Base-by-base conservation (phyloP, 2,329 filamentous ascomycete species). In the Pseudogymnoascus sp. region DNA sequence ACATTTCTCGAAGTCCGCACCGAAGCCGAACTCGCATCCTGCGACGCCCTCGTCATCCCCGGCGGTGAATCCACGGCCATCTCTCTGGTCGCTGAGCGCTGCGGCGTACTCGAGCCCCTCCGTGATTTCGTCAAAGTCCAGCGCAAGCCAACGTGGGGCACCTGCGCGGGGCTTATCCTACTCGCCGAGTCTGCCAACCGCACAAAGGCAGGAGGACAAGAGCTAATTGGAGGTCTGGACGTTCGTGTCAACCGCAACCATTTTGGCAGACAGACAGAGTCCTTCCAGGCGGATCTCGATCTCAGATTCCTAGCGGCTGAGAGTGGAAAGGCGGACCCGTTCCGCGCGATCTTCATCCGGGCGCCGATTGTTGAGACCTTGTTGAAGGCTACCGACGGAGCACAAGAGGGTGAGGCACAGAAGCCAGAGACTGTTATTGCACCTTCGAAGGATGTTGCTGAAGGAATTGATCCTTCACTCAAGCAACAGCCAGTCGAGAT, bases 1-100 rank as follows among this genome's bases (percentile, higher is more conserved):
- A 62, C 11, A 20, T 25, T 20, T 64, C 38, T 59, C 65, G 87
- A 96, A 74, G 90, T 97, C 54, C 87, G 93, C 62, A 97, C 87
- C 6, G 76, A 83, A 2, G 76, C 78, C 6, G 82, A 96, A 69
- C 81, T 99, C 32, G 76, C 80, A 4, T 73, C 72, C 67, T 97
- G 92, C 75, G 85, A 93, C 73, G 93, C 85, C 25, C 81, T 99
- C 43, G 85, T 99, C 70, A 85, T 99, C 54, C 94, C 94, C 2
- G 94, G 94, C 59, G 94, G 94, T 64, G 94, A 99, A 74, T 96
- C 91, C 75, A 97, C 94, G 1, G 88, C 93, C 3, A 95, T 99
- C 67, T 90, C 91, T 9, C 81, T 97, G 30, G 89, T 97, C 14
- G 94, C 94, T 3, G 85, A 85, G 20, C 83, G 92, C 65, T 91